Conservation (phyloP, 2,329 filamentous ascomycete genomes). For the Colletotrichum liriopes region DNA sequence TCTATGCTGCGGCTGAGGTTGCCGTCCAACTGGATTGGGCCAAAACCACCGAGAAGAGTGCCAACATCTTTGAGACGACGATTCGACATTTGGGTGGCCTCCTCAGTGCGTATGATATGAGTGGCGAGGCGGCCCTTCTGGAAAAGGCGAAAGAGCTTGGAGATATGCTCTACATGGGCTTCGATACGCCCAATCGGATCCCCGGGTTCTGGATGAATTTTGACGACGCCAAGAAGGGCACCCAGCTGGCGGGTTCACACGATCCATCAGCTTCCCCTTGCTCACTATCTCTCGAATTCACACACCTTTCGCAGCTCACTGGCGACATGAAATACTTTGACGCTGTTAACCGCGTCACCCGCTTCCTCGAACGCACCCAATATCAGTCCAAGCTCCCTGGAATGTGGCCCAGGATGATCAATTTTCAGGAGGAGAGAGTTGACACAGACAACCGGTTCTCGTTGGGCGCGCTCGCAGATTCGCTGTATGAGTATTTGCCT, state of each 20-base stretch:
- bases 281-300: constrained; percentile 81
- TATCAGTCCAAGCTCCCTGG: constrained; percentile 78
- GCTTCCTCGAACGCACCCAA: constrained; percentile 77
- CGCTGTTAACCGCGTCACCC: constrained; percentile 77
- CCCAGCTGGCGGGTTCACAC: constrained; percentile 25
- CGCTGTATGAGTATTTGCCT: constrained; percentile 59
- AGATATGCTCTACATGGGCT: constrained; percentile 75
- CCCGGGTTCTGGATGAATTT: constrained; percentile 55
- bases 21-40: constrained; percentile 67
- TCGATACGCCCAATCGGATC: constrained; percentile 78
- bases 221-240: constrained; percentile 28
- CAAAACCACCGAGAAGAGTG: constrained; percentile 57
- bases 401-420: constrained; percentile 79
- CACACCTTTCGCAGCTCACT: constrained; percentile 80
- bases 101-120: constrained; percentile 79
- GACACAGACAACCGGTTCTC: constrained; percentile 49
- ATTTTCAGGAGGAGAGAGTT: constrained; percentile 67
- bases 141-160: constrained; percentile 75
- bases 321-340: constrained; percentile 82
- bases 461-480: constrained; percentile 59
- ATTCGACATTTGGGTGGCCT: constrained; percentile 81
- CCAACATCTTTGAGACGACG: constrained; percentile 79
- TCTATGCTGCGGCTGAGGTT: constrained; percentile 62
- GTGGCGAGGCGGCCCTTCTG: constrained; percentile 68
- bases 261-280: constrained; percentile 67